Percentiles rank a stretch among this genome's conserved stretches.
Evolutionary conservation across 1,284 basidiomycete species (phyloP).

Genomic region (Moesziomyces sp.): DNA sequence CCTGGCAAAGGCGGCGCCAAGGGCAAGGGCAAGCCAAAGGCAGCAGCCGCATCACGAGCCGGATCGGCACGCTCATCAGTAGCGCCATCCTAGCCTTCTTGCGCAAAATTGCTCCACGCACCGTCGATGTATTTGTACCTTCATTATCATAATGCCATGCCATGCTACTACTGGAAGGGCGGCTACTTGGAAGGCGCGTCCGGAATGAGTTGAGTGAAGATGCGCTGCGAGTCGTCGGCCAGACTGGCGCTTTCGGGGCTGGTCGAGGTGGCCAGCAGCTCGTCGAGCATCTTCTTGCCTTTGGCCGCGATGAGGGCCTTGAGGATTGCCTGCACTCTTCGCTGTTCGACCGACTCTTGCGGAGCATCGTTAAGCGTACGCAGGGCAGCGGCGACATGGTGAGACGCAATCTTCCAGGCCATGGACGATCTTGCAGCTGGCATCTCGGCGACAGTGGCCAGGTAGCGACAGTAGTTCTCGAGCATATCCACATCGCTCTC

Average conservation of each 20-base stretch:
- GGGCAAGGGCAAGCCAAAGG: slow-evolving; percentile 26
- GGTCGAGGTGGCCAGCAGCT: slow-evolving; percentile 6
- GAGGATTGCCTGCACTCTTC: slow-evolving; percentile 7
- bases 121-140: slow-evolving; percentile 30
- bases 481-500: slow-evolving; percentile 79
- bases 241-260: not conserved
- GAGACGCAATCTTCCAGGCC: slow-evolving; percentile 77
- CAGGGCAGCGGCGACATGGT: slow-evolving; percentile 74
- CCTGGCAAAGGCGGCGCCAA: slow-evolving; percentile 20
- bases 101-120: not conserved
- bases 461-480: slow-evolving; percentile 69
- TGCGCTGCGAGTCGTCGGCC: slow-evolving; percentile 5
- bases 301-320: slow-evolving; percentile 17
- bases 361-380: not conserved
- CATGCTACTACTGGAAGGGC: too few species aligned
- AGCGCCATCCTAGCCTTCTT: slow-evolving; percentile 13
- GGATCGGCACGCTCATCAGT: slow-evolving; percentile 35
- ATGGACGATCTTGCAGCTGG: slow-evolving; percentile 70
- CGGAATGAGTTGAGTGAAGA: slow-evolving; percentile 7
- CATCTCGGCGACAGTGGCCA: slow-evolving; percentile 67
- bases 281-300: slow-evolving; percentile 14
- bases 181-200: not conserved
- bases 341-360: slow-evolving; percentile 1
- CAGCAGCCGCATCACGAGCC: slow-evolving; percentile 21
- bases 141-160: not conserved